Evolutionary conservation across 164 flowering plant genomes (phyloP), one percentile per base, ranked within the genome.

Genomic region (Macadamia integrifolia): DNA sequence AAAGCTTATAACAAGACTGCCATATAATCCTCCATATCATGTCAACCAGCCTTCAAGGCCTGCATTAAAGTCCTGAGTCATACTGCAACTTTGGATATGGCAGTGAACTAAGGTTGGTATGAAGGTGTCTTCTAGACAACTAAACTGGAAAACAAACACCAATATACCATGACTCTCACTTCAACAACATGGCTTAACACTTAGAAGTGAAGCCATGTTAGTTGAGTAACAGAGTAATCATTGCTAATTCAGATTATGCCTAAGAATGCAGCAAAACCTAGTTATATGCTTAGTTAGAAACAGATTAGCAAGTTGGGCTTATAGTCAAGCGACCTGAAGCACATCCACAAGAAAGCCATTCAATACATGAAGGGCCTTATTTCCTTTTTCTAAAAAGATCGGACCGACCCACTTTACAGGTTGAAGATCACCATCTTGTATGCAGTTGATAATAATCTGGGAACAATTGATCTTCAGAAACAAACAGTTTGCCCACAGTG

Each of bases 1-100:
- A 72, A 66, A 72, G 71, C 79, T 69, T 70, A 76, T 58, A 72
- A 76, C 75, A 79, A 56, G 65, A 69, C 76, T 69, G 76, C 78
- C 76, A 68, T 13, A 59, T 31, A 65, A 30, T 67, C 75, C 73
- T 61, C 60, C 50, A 50, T 70, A 60, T 71, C 66, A 42, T 71
- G 70, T 71, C 58, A 73, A 70, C 70, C 75, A 75, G 69, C 67
- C 66, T 67, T 72, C 43, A 74, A 70, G 76, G 77, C 66, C 62
- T 48, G 42, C 60, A 66, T 30, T 31, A 58, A 66, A 65, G 46
- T 70, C 75, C 67, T 58, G 49, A 60, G 59, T 71, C 72, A 74
- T 23, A 60, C 35, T 59, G 69, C 68, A 30, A 74, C 72, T 65
- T 35, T 65, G 64, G 60, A 56, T 43, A 35, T 62, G 62, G 63